Percentiles rank a stretch among this genome's conserved stretches.
Evolutionary conservation across 495 filamentous ascomycete species (phyloP).

Genomic region (Neurospora tetrasperma): DNA sequence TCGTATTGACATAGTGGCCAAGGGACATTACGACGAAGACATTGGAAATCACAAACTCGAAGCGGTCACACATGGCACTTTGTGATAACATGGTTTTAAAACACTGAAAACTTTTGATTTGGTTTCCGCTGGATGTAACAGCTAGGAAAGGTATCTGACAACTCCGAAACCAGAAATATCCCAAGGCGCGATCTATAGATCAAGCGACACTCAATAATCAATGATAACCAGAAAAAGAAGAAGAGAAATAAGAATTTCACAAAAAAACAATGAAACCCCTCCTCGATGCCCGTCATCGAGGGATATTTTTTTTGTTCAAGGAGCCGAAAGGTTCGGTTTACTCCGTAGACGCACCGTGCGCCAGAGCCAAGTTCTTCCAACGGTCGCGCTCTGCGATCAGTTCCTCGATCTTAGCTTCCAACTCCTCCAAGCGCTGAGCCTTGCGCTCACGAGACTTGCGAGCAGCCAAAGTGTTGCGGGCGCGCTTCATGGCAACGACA

Average conservation of each 20-base stretch:
- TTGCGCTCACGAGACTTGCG: constrained; percentile 88
- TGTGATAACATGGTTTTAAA: not conserved
- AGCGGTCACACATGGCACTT: not conserved
- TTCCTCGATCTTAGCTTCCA: constrained; percentile 46
- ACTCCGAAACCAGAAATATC: not conserved
- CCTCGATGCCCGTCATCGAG: constrained; percentile 21
- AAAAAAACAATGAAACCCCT: constrained; percentile 17
- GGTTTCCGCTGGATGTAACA: not conserved
- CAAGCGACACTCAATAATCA: not conserved
- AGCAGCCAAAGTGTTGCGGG: constrained; percentile 89
- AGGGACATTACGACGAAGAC: not conserved
- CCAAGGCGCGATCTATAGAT: not conserved
- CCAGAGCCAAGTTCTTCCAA: constrained; percentile 47
- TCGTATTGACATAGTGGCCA: not conserved
- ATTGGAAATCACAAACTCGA: not conserved
- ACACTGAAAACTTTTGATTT: not conserved
- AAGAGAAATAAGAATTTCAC: constrained; percentile 11
- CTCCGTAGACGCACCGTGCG: constrained; percentile 25
- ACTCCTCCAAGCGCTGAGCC: constrained; percentile 53
- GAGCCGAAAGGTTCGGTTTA: constrained; percentile 22
- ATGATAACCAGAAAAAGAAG: constrained; percentile 5
- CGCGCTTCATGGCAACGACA: constrained; percentile 73
- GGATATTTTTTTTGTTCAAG: constrained; percentile 21
- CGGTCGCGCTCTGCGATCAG: constrained; percentile 44
- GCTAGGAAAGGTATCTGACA: not conserved